Evolutionary conservation across 2,329 filamentous ascomycete species (phyloP).

Genomic region (Hymenoscyphus fraxineus): DNA sequence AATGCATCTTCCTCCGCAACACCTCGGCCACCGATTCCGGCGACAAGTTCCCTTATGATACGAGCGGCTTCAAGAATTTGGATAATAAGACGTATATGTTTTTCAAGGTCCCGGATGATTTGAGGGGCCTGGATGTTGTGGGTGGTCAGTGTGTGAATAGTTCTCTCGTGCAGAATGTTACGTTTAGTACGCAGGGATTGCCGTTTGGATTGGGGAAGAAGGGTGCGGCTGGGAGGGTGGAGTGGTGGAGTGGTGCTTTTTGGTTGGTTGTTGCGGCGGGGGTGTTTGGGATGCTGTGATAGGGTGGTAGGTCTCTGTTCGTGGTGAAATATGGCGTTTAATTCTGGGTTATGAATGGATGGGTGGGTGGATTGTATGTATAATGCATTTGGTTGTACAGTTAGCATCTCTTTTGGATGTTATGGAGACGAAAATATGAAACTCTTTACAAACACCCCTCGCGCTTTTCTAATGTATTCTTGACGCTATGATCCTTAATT

Average conservation of each 20-base stretch:
- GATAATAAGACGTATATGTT: constrained; percentile 73
- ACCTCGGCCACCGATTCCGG: constrained; percentile 63
- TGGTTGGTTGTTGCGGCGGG: not conserved
- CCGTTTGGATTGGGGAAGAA: constrained; percentile 40
- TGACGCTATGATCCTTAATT: too few relatives aligned
- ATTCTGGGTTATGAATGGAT: too few relatives aligned
- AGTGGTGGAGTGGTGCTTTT: not conserved
- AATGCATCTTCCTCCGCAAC: constrained; percentile 75
- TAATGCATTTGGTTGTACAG: too few relatives aligned
- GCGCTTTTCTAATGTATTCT: too few relatives aligned
- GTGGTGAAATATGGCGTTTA: too few relatives aligned
- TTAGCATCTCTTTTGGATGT: too few relatives aligned
- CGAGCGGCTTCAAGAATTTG: constrained; percentile 63
- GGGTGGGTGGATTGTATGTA: too few relatives aligned
- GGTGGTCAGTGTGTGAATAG: constrained; percentile 66
- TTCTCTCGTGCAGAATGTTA: constrained; percentile 65
- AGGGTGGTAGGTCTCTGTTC: too few relatives aligned
- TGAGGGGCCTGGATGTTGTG: constrained; percentile 61
- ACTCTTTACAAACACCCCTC: too few relatives aligned
- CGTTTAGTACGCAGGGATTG: constrained; percentile 62
- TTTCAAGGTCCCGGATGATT: constrained; percentile 68
- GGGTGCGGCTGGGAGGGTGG: constrained; percentile 19
- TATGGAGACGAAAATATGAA: too few relatives aligned
- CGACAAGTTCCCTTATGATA: constrained; percentile 73
- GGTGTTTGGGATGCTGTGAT: not conserved